Conservation (phyloP, 257 asterid species). For the Leonotis leonurus region DNA sequence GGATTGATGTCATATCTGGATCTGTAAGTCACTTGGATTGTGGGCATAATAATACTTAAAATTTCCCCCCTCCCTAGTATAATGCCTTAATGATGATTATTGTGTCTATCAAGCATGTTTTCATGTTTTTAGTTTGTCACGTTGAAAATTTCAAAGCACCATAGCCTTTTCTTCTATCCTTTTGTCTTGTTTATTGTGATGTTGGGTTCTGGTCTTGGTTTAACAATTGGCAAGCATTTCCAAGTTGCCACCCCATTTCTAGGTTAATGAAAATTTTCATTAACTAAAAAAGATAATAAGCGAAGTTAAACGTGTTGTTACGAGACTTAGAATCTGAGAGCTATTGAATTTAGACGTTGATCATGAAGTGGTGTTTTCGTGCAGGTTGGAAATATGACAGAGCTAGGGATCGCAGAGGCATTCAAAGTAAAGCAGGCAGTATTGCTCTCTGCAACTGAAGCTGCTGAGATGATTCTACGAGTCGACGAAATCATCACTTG, state of each 20-base stretch:
- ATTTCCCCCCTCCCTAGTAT: too few species aligned
- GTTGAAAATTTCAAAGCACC: too few species aligned
- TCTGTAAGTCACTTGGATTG: constrained; percentile 39
- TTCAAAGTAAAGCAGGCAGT: constrained; percentile 92
- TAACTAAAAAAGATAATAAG: not conserved
- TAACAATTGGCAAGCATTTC: not conserved
- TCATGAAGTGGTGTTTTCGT: not conserved
- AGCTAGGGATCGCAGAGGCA: constrained; percentile 68
- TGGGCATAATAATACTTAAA: not conserved
- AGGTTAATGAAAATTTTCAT: not conserved
- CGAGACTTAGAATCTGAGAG: too few species aligned
- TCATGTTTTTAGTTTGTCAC: too few species aligned
- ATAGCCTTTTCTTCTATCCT: too few species aligned
- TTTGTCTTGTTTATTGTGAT: too few species aligned
- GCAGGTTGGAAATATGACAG: constrained; percentile 83
- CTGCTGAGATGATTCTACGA: constrained; percentile 83
- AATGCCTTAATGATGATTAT: not conserved
- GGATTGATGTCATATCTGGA: constrained; percentile 87
- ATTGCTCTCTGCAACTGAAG: constrained; percentile 84
- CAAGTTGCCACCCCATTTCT: not conserved
- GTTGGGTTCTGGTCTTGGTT: not conserved
- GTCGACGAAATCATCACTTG: constrained; percentile 85
- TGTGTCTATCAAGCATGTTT: not conserved
- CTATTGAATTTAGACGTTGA: not conserved
- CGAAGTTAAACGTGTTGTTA: too few species aligned